Evolutionary conservation across 352 stramenopile species (phyloP).

Genomic region (Pythium rishiriense): DNA sequence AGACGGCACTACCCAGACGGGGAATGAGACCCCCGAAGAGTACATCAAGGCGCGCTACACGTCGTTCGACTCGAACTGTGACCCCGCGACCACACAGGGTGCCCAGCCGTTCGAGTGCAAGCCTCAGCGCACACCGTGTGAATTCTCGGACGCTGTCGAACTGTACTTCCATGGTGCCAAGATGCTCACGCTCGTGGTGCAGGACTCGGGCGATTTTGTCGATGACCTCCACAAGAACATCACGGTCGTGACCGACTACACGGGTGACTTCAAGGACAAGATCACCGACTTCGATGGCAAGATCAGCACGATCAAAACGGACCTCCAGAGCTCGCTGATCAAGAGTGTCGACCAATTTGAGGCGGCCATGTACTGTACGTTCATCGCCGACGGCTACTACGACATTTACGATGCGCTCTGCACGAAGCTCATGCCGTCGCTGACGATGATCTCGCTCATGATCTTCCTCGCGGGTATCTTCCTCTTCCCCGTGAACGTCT

Average conservation of each 20-base stretch:
- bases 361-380: constrained; percentile 59
- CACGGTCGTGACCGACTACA: constrained; percentile 30
- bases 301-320: constrained; percentile 44
- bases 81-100: neutral
- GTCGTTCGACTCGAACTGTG: neutral
- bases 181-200: constrained; percentile 23
- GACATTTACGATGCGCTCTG: constrained; percentile 55
- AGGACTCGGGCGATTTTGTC: constrained; percentile 34
- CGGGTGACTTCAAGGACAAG: constrained; percentile 45
- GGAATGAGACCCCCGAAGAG: neutral
- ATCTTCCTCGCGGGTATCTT: constrained; percentile 67
- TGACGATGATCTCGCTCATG: constrained; percentile 80
- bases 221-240: constrained; percentile 34
- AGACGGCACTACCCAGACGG: neutral
- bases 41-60: constrained; percentile 31
- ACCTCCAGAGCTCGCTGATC: constrained; percentile 48
- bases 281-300: constrained; percentile 35
- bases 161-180: constrained; percentile 22
- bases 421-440: constrained; percentile 56
- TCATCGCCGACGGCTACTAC: constrained; percentile 50
- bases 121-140: constrained; percentile 1
- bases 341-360: constrained; percentile 60
- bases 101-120: neutral
- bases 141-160: constrained; percentile 18
- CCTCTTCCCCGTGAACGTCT: constrained; percentile 65